phyloP scores from a whole-genome alignment of 345 rosid genomes.

The Citrus medica region DNA sequence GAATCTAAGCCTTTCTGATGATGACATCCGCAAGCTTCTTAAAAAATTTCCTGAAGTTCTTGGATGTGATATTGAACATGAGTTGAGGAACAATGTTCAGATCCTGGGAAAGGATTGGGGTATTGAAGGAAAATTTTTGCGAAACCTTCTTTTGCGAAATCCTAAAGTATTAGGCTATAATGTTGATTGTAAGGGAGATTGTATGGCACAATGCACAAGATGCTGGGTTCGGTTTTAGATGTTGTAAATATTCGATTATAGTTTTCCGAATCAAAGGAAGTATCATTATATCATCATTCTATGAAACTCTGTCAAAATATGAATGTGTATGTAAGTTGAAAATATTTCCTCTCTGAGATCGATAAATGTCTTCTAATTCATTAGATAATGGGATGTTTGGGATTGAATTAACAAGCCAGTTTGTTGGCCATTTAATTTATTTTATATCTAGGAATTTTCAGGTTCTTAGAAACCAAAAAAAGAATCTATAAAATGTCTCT shows the following conservation, averaged over 20 bases:
- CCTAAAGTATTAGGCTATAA: slow-evolving; percentile 90
- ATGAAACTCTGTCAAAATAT: neutral
- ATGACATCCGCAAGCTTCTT: slow-evolving; percentile 64
- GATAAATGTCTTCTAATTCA: neutral
- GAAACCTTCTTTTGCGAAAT: slow-evolving; percentile 71
- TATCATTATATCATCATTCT: neutral
- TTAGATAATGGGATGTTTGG: no score
- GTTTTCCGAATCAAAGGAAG: slow-evolving; percentile 4
- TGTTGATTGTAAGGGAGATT: slow-evolving; percentile 94
- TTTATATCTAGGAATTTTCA: no score
- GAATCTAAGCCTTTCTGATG: slow-evolving; percentile 56
- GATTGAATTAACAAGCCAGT: no score
- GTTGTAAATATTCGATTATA: neutral
- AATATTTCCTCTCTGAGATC: neutral
- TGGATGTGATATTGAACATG: slow-evolving; percentile 70
- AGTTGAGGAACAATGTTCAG: slow-evolving; percentile 64
- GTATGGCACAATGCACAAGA: slow-evolving; percentile 81
- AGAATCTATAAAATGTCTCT: no score
- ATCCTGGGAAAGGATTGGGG: slow-evolving; percentile 79
- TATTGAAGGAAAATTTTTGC: slow-evolving; percentile 64
- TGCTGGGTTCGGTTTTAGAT: slow-evolving; percentile 93
- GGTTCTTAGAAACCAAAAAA: no score
- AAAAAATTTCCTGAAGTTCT: slow-evolving; percentile 92
- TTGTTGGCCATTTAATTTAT: no score
- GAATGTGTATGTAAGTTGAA: neutral